Evolutionary conservation across 371 early-diverging fungal species (phyloP), one percentile per base, ranked within the genome.

Genomic region (Apophysomyces sp.): DNA sequence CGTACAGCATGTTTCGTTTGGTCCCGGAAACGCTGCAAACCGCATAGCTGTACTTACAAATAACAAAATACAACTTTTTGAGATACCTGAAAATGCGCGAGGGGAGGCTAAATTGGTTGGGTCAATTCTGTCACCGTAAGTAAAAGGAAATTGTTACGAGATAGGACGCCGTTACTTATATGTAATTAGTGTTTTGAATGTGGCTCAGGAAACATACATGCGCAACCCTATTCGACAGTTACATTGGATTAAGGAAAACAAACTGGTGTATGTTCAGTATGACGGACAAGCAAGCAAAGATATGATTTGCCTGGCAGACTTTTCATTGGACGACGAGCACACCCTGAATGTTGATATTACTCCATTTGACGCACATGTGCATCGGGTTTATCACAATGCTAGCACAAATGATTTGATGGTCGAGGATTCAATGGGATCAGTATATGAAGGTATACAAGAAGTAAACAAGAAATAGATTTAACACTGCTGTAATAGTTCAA

Each of bases 31-130:
- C 55, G 57, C 78, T 3, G 92, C 89, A 1, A 89, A 91, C 54
- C 81, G 85, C 27, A 74, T 94, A 66, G 92, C 87, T 2, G 89
- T 85, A 16, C 74, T 93, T 55, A 67, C 88, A 24, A 74, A 74
- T 11, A 66, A 82, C 40, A 63, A 73, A n/a, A 75, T 85, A 8
- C 69, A 79, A 18, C 68, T 87, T n/a, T 80, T 67, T 60, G 74
- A 74, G 11, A 56, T 80, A 1, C 76, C 81, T 51, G 71, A 39
- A 3, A 71, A 67, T 27, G 81, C 66, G 2, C 61, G 66, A 28
- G 81, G 76, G 5, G 39, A 61, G 34, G 54, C 63, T 0, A 29
- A 60, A 6, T n/a, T 57, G 4, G 15, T 69, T n/a, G 71, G 65
- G 11, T 41, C 68, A 2, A 31, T 54, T 16, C 37, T 34, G 24